Base-by-base conservation (phyloP, 2,329 filamentous ascomycete species). In the Dactylella cylindrospora region DNA sequence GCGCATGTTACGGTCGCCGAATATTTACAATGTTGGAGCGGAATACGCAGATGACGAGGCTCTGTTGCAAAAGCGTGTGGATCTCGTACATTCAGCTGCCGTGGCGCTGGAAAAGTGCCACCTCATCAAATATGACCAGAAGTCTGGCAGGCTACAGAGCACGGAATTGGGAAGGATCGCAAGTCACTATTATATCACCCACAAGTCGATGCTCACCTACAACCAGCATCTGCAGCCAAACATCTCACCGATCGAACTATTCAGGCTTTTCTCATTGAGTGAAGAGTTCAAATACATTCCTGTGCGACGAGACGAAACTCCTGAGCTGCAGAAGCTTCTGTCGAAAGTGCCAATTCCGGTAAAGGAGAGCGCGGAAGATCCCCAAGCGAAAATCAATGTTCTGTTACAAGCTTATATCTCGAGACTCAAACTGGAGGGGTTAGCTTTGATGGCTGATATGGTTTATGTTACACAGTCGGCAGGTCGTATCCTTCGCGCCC, bases 261-360 rank as follows among this genome's bases (percentile, higher is more conserved):
- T 98, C 83, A 85, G 94, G 33, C 84, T 98, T 22, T 98, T 98
- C 71, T 86, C 94, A 9, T 80, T 97, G 28, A 97, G 93, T 70
- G 89, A 94, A 51, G 93, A 98, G 73, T 98, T 98, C 79, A 97
- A 96, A 74, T 98, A 95, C 73, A 98, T 98, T 33, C 93, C 93
- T 1, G 91, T 98, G 28, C 86, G 93, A 33, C 90, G 96, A 70
- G 93, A 98, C 69, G 93, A 98, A 77, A 97, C 97, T 76, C 78
- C 98, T 25, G 93, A 98, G 73, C 79, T 98, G 47, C 90, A 90
- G 3, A 96, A 97, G 73, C 78, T 98, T 25, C 79, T 98, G 17
- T 85, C 86, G 7, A 82, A 87, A 67, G 93, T 98, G 0, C 93
- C 93, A 1, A 90, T 98, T 51, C 93, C 93, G 3, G 90, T 98